Evolutionary conservation across 257 asterid species (phyloP), one percentile per base, ranked within the genome.

Genomic region (Ilex asprella): DNA sequence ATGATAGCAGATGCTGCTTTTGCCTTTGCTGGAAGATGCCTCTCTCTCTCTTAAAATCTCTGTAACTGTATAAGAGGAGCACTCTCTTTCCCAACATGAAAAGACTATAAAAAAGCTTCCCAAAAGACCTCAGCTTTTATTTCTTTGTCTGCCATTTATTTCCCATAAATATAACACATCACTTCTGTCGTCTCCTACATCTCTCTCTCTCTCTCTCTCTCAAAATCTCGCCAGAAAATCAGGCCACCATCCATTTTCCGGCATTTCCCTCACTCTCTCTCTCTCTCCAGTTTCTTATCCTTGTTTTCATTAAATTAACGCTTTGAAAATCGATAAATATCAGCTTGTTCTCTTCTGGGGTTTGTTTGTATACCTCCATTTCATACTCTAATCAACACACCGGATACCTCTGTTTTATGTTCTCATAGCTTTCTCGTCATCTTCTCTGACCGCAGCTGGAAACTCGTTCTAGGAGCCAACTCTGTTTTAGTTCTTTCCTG

Each of bases 71-170:
- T 44, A 2, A 39, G 31, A 15, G 39, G 51, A 31, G 71, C 61
- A 15, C 66, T 70, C 75, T 78, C 84, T 78, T 74, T 78, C 76
- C 77, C 81, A 77, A 67, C 80, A 63, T 77, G 78, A 83, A 73
- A 77, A 79, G 85, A 77, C 82, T 70, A 69, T 30, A 73, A 65
- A 69, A 72, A 66, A 73, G 75, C 81, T 79, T 73, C 71, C 64
- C 67, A 81, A 83, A 83, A 81, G 86, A 55, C 71, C 75, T 70
- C 55, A 39, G 77, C 91, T 85, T 87, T 87, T 80, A 80, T 71
- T 80, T 77, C 85, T 55, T 21, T 90, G 95, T 87, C 97, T 80
- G 88, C 97, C 94, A 84, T 84, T 83, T 70, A 80, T 55, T 68
- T 71, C 74, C 70, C 75, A 39, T 56, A 82, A 77, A 85, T 76